Conservation (phyloP, 768 basidiomycete species). For the Sarcomyxa edulis region DNA sequence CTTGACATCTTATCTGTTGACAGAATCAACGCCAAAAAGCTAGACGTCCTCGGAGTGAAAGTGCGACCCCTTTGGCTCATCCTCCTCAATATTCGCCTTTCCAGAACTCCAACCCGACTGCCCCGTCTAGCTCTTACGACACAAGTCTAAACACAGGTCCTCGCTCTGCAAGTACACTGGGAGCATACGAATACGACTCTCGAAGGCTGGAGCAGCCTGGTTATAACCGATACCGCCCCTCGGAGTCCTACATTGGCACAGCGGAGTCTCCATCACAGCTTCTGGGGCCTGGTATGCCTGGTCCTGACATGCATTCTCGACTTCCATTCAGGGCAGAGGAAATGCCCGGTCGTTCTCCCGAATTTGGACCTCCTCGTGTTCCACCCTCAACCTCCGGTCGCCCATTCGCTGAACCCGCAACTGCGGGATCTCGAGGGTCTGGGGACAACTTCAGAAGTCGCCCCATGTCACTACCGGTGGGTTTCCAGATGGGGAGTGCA, state of each 20-base stretch:
- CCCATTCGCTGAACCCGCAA: background rate
- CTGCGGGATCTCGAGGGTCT: too few relatives aligned
- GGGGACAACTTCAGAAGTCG: too few relatives aligned
- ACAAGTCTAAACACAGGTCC: too few relatives aligned
- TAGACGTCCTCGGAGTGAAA: slow-evolving; percentile 64
- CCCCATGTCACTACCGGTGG: background rate
- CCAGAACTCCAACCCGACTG: slow-evolving; percentile 35
- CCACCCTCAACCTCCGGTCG: slow-evolving; percentile 8
- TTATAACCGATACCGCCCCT: slow-evolving; percentile 17
- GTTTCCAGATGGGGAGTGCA: slow-evolving; percentile 1
- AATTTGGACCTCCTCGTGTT: slow-evolving; percentile 6
- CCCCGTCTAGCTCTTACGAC: too few relatives aligned
- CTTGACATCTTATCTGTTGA: slow-evolving; percentile 14
- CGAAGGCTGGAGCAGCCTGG: slow-evolving; percentile 9
- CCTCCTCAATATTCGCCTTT: slow-evolving; percentile 47
- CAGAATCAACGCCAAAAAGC: slow-evolving; percentile 90
- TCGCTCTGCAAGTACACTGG: too few relatives aligned
- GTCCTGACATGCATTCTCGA: slow-evolving; percentile 15
- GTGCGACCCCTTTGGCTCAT: slow-evolving; percentile 43
- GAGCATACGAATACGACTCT: too few relatives aligned
- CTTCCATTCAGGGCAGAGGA: slow-evolving; percentile 1
- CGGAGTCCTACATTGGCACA: slow-evolving; percentile 24
- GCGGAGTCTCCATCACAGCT: slow-evolving; percentile 33
- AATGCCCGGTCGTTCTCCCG: slow-evolving; percentile 3
- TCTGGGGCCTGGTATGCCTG: slow-evolving; percentile 54